Evolutionary conservation across 1,284 basidiomycete species (phyloP), one percentile per base, ranked within the genome.

Genomic region (Abortiporus biennis): DNA sequence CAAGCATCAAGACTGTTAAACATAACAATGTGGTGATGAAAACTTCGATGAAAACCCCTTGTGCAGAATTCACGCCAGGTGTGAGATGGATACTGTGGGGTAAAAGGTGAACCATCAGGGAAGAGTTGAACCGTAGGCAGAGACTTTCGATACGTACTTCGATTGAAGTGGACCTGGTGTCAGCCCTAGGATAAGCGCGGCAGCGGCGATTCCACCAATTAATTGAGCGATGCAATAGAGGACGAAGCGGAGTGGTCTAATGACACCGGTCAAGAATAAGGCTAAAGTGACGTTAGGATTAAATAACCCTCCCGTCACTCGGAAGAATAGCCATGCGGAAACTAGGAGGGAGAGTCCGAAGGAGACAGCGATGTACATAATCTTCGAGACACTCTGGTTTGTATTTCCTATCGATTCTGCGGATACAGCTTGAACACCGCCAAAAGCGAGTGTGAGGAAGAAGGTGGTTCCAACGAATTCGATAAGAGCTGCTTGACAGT

Each of bases 1-100:
- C 78, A 17, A 85, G 59, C 80, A 81, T 81, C 47, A 82, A 69
- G n/a, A 81, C 74, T 5, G 78, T 63, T n/a, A 79, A 56, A 21
- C 76, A 71, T 27, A 84, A 66, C n/a, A 69, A 62, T 3, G 72
- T 61, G 3, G 81, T 85, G 47, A 77, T 73, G 61, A 86, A 84
- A 74, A 82, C 79, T 57, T 85, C 81, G 51, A 85, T 82, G 61
- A 85, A 85, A 4, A 85, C 68, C 4, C 71, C 81, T 57, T 81
- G 76, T 2, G 73, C 68, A 2, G 57, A 47, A 56, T 70, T 78
- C 36, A 73, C 62, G 1, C 68, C 69, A 15, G 57, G 49, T 2
- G 61, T n/a, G n/a, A 76, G 60, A 47, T 59, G 57, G 11, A 73
- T 76, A 49, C 76, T 80, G 37, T 17, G 53, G 6, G 17, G n/a